Evolutionary conservation across 1,139 yeast species (phyloP).

Genomic region (Taphrina wiesneri): DNA sequence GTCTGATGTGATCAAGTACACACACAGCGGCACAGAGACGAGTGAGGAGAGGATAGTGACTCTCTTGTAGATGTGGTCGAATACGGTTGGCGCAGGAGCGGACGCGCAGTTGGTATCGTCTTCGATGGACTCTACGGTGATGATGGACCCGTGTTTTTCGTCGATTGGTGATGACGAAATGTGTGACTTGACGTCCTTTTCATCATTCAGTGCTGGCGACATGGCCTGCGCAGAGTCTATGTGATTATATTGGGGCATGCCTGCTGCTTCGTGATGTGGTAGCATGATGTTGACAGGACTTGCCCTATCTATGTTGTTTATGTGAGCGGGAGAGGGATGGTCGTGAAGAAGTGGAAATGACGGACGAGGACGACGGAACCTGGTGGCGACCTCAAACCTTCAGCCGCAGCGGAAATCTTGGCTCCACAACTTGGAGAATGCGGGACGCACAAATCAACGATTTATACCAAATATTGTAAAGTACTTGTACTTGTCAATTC

Average conservation of each 20-base stretch:
- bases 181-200: background rate
- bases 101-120: background rate
- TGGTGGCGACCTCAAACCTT: too few species aligned
- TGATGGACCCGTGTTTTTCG: background rate
- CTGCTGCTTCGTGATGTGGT: conserved; percentile 9
- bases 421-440: too few species aligned
- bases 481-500: too few species aligned
- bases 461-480: too few species aligned
- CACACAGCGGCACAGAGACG: background rate
- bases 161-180: background rate
- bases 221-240: background rate
- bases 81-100: background rate
- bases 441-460: too few species aligned
- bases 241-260: background rate
- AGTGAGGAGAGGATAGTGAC: background rate
- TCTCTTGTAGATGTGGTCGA: background rate
- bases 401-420: too few species aligned
- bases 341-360: background rate
- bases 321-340: background rate
- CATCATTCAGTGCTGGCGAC: background rate
- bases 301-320: too few species aligned
- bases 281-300: conserved; percentile 6
- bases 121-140: background rate
- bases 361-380: too few species aligned
- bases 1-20: background rate